Percentiles rank a stretch among this genome's conserved stretches.
Evolutionary conservation across 2,329 filamentous ascomycete species (phyloP).

Genomic region (Epichloe gansuensis): DNA sequence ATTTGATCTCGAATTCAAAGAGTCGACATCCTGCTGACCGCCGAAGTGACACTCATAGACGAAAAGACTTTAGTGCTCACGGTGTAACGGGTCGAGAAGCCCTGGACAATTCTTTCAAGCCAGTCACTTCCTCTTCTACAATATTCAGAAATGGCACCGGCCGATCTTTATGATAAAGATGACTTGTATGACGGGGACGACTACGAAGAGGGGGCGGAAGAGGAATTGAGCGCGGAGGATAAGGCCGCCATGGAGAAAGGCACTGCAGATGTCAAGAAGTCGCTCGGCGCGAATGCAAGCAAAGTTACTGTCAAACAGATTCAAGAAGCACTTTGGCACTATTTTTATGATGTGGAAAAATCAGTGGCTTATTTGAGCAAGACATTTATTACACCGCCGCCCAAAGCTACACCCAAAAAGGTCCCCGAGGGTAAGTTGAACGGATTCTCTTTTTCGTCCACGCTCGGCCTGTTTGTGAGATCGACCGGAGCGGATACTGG

Average conservation of each 20-base stretch:
- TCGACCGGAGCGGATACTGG: slow-evolving; percentile 21
- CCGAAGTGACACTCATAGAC: not conserved
- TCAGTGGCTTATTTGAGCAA: slow-evolving; percentile 67
- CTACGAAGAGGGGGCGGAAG: slow-evolving; percentile 31
- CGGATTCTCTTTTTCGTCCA: slow-evolving; percentile 20
- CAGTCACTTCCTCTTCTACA: not conserved
- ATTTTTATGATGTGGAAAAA: slow-evolving; percentile 87
- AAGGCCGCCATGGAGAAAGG: slow-evolving; percentile 44
- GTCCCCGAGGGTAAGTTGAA: slow-evolving; percentile 28
- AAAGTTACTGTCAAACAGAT: slow-evolving; percentile 55
- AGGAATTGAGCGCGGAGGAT: slow-evolving; percentile 36
- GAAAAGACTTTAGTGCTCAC: not conserved
- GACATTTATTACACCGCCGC: slow-evolving; percentile 35
- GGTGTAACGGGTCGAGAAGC: not conserved
- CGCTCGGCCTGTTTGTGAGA: slow-evolving; percentile 14
- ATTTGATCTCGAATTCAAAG: not conserved
- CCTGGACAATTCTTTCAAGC: not conserved
- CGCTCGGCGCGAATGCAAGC: slow-evolving; percentile 46
- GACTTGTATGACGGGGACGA: slow-evolving; percentile 35
- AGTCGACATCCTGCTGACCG: not conserved
- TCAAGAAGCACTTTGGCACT: slow-evolving; percentile 85
- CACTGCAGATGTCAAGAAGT: slow-evolving; percentile 51
- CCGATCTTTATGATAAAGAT: slow-evolving; percentile 34
- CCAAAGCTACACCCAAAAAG: slow-evolving; percentile 25
- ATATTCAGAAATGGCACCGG: slow-evolving; percentile 10